Percentiles rank a stretch among this genome's conserved stretches.
phyloP scores from a whole-genome alignment of 441 rosid genomes.

The Syzygium malaccense region DNA sequence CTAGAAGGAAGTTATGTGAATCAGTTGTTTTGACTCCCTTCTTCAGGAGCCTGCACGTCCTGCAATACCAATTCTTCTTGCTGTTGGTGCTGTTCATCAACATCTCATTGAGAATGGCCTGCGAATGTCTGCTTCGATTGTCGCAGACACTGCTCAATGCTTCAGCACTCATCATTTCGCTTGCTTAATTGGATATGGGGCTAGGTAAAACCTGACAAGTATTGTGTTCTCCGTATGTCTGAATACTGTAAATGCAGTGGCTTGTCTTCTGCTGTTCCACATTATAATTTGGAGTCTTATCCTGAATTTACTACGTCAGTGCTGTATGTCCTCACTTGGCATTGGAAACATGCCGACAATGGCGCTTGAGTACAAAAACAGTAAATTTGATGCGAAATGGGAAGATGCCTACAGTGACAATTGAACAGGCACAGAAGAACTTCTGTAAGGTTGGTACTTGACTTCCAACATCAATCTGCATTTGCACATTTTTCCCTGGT shows the following conservation, averaged over 20 bases:
- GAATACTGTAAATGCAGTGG: not conserved
- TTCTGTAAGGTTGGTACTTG: slow-evolving; percentile 64
- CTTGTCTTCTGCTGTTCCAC: not conserved
- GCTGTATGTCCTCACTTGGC: slow-evolving; percentile 97
- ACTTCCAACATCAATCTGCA: not conserved
- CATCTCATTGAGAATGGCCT: slow-evolving; percentile 98
- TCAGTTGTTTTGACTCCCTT: slow-evolving; percentile 3
- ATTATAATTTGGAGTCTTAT: not conserved
- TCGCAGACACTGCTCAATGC: slow-evolving; percentile 98
- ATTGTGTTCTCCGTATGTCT: not conserved
- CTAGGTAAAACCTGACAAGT: slow-evolving; percentile 46
- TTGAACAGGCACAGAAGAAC: slow-evolving; percentile 94
- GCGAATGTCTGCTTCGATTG: slow-evolving; percentile 91
- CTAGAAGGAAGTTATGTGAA: not conserved
- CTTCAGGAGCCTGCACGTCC: slow-evolving; percentile 89
- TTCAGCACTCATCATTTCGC: slow-evolving; percentile 99
- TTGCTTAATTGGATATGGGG: slow-evolving; percentile 97
- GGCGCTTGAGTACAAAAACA: slow-evolving; percentile 95
- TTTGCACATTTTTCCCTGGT: not conserved
- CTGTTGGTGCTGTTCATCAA: slow-evolving; percentile 98
- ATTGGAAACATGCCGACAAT: slow-evolving; percentile 93
- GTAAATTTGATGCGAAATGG: slow-evolving; percentile 94
- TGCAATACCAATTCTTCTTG: slow-evolving; percentile 90
- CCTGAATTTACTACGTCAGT: slow-evolving; percentile 35
- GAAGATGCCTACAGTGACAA: slow-evolving; percentile 97